Conservation (phyloP, 2,329 filamentous ascomycete species). For the Colletotrichum spinosum region DNA sequence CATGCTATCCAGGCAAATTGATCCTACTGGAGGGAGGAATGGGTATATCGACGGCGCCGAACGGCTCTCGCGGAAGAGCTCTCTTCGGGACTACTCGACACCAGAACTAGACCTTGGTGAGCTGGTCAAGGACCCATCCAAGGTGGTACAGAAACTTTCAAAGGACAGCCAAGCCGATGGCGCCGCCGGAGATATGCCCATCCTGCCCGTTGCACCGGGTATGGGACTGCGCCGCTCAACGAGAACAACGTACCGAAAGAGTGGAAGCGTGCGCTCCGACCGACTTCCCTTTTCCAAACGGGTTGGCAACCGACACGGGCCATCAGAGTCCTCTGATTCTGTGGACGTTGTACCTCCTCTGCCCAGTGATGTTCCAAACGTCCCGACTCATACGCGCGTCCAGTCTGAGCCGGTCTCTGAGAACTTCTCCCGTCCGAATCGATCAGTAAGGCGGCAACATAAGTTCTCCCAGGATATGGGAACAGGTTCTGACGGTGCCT, state of each 20-base stretch:
- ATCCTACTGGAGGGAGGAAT: constrained; percentile 72
- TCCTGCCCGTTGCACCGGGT: constrained; percentile 82
- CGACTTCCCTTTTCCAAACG: constrained; percentile 81
- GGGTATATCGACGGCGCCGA: constrained; percentile 89
- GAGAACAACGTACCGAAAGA: constrained; percentile 87
- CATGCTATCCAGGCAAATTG: constrained; percentile 93
- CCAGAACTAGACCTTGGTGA: constrained; percentile 80
- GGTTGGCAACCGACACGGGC: constrained; percentile 70
- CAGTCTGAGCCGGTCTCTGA: constrained; percentile 76
- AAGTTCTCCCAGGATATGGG: constrained; percentile 62
- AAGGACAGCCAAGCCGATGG: constrained; percentile 64
- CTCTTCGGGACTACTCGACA: constrained; percentile 64
- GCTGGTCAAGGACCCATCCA: constrained; percentile 82
- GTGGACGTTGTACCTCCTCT: constrained; percentile 40
- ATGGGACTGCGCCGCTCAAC: constrained; percentile 90
- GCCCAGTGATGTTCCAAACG: constrained; percentile 60
- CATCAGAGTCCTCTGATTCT: constrained; percentile 58
- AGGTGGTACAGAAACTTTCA: constrained; percentile 75
- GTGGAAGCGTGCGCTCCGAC: constrained; percentile 86
- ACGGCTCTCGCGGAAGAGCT: constrained; percentile 78
- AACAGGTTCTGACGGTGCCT: constrained; percentile 58
- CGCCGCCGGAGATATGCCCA: constrained; percentile 80
- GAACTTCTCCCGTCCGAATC: constrained; percentile 72
- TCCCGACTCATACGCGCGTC: constrained; percentile 68
- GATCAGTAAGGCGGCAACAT: constrained; percentile 60